These are phyloP conservation scores for Chlamydomonas eustigma DNA, from an alignment of 139 green algal species.

Conservation along the genomic window DNA sequence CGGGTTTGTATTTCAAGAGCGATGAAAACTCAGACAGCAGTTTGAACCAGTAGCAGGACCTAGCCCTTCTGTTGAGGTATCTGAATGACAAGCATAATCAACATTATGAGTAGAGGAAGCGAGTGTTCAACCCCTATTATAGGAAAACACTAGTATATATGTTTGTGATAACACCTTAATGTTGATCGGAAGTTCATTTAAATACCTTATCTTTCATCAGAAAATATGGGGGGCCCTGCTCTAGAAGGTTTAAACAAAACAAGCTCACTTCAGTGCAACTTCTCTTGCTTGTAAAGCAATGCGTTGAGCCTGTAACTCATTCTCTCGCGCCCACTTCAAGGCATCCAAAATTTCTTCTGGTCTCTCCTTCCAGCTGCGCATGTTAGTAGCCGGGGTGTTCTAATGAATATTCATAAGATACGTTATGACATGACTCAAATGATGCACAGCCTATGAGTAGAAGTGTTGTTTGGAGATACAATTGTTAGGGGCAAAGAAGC, in stretches of 20 bases:
- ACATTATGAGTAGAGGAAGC: not conserved
- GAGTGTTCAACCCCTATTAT: not conserved
- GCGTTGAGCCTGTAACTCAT: conserved; percentile 23
- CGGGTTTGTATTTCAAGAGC: not conserved
- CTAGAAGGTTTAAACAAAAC: not conserved
- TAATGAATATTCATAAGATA: not conserved
- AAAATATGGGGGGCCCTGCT: not conserved
- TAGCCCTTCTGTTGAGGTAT: not conserved
- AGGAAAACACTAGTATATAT: not conserved
- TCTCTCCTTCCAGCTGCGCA: not conserved
- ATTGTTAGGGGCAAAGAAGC: not conserved
- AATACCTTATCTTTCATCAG: not conserved
- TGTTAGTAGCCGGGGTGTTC: not conserved
- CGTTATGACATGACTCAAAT: not conserved
- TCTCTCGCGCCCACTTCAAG: conserved; percentile 10
- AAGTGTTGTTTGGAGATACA: not conserved
- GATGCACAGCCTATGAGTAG: not conserved
- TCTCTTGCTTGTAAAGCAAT: conserved; percentile 22
- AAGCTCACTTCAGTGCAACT: conserved; percentile 14
- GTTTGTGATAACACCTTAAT: not conserved
- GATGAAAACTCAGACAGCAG: not conserved
- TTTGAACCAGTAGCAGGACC: conserved; percentile 12
- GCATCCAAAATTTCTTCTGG: conserved; percentile 20
- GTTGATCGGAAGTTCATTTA: not conserved
- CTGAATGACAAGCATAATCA: not conserved